Base-by-base conservation (phyloP, 73 alveolate species). In the Blepharisma stoltei region DNA sequence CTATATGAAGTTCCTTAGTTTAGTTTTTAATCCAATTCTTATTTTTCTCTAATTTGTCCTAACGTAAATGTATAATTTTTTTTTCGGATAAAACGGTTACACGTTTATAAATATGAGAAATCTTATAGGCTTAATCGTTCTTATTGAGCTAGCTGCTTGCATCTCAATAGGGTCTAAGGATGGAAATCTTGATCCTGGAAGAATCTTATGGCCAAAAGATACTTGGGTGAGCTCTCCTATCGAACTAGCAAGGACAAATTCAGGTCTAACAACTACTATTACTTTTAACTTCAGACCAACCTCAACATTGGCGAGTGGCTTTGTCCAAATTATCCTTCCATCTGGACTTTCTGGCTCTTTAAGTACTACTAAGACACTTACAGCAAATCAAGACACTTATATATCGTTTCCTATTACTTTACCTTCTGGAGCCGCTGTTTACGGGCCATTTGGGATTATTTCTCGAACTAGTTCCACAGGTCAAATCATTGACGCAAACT, bases 171-270 rank as follows among this genome's bases (percentile, higher is more conserved):
- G n/a, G n/a, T n/a, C n/a, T n/a, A n/a, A n/a, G n/a, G n/a, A n/a
- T n/a, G n/a, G n/a, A n/a, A n/a, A n/a, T n/a, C n/a, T n/a, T n/a
- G 71, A 55, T 37, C 71, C 71, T 7, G 71, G 71, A 55, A 8
- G 9, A 6, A 55, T 55, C 71, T 9, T 7, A 8, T 55, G 71
- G 71, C 71, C 71, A 7, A 8, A 21, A 7, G 7, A 8, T 6
- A 7, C 6, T 7, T 55, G 71, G 71, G 18, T 8, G 8, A 20
- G 7, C 8, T 7, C 7, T 37, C 71, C 71, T 6, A 55, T 55
- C 18, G 25, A 8, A 8, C 18, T 55, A 20, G 7, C 71, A 6
- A 7, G 44, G 18, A 55, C 7, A 7, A 8, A 55, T 55, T 8
- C 71, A 14, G 71, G 71, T 14, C 44, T 7, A 14, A 8, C 43